Percentiles rank a stretch among this genome's conserved stretches.
phyloP scores from a whole-genome alignment of 2,329 filamentous ascomycete species.

The Cephalotrichum gorgonifer region DNA sequence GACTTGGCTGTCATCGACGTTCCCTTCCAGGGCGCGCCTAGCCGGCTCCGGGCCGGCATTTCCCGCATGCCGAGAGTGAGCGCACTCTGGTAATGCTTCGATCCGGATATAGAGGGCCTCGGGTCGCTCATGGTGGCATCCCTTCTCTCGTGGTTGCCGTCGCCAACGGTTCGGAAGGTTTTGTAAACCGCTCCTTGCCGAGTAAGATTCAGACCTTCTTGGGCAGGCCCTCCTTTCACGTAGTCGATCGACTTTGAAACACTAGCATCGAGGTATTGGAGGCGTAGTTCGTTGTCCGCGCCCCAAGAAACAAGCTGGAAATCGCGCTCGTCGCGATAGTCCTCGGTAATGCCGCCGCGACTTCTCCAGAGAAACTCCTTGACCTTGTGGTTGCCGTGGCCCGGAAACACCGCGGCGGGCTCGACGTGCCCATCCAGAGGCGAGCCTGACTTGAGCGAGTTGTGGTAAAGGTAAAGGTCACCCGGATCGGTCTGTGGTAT shows the following conservation, averaged over 20 bases:
- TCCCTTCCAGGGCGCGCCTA: constrained; percentile 38
- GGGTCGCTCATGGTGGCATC: constrained; percentile 52
- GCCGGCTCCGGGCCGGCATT: constrained; percentile 23
- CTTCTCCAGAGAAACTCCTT: constrained; percentile 89
- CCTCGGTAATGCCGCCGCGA: constrained; percentile 55
- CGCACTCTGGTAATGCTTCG: constrained; percentile 30
- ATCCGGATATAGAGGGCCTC: constrained; percentile 32
- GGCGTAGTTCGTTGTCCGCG: constrained; percentile 68
- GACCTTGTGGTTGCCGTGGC: constrained; percentile 57
- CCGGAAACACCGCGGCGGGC: constrained; percentile 48
- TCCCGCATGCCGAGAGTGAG: constrained; percentile 33
- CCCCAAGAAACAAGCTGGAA: constrained; percentile 94
- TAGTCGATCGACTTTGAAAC: constrained; percentile 62
- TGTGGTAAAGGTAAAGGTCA: constrained; percentile 73
- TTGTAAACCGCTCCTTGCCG: constrained; percentile 78
- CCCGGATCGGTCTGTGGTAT: constrained; percentile 89
- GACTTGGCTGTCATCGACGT: constrained; percentile 50
- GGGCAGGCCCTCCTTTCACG: constrained; percentile 55
- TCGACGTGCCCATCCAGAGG: constrained; percentile 32
- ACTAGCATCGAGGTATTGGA: constrained; percentile 61
- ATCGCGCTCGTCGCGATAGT: constrained; percentile 70
- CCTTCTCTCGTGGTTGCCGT: constrained; percentile 46
- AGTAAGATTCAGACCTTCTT: constrained; percentile 59
- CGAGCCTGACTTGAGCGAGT: constrained; percentile 19
- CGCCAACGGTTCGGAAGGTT: constrained; percentile 68